Percentiles rank a stretch among this genome's conserved stretches.
Evolutionary conservation across 2,329 filamentous ascomycete species (phyloP).

Genomic region (Drechslerella dactyloides): DNA sequence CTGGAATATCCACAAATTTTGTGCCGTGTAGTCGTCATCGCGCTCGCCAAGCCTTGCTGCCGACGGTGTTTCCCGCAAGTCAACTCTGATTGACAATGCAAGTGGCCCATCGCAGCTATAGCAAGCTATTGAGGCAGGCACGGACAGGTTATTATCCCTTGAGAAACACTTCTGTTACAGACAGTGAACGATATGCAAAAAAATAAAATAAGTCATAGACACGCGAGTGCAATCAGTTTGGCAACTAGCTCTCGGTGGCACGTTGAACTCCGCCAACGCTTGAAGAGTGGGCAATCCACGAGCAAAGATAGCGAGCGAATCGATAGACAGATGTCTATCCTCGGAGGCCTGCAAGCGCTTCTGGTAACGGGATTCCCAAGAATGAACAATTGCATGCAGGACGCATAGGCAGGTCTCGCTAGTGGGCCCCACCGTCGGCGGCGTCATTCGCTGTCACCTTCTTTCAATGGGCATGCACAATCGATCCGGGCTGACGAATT

Average conservation of each 20-base stretch:
- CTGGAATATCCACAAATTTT: not conserved
- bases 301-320: not conserved
- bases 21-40: conserved; percentile 1
- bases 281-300: too few relatives aligned
- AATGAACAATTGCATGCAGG: not conserved
- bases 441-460: conserved; percentile 7
- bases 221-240: too few relatives aligned
- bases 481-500: not conserved
- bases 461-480: not conserved
- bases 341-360: conserved; percentile 5
- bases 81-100: conserved; percentile 1
- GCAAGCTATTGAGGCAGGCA: too few relatives aligned
- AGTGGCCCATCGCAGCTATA: not conserved
- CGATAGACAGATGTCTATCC: conserved; percentile 1
- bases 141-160: not conserved
- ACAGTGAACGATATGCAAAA: not conserved
- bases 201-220: not conserved
- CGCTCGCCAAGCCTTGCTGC: not conserved
- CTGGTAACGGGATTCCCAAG: conserved; percentile 9
- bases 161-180: conserved; percentile 1
- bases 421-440: not conserved
- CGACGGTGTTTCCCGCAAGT: not conserved
- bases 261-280: not conserved
- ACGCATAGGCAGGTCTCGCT: not conserved
- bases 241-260: too few relatives aligned